These are phyloP conservation scores for Oryza glaberrima DNA, from an alignment of 176 grass and related monocot species.

Conservation along the genomic window DNA sequence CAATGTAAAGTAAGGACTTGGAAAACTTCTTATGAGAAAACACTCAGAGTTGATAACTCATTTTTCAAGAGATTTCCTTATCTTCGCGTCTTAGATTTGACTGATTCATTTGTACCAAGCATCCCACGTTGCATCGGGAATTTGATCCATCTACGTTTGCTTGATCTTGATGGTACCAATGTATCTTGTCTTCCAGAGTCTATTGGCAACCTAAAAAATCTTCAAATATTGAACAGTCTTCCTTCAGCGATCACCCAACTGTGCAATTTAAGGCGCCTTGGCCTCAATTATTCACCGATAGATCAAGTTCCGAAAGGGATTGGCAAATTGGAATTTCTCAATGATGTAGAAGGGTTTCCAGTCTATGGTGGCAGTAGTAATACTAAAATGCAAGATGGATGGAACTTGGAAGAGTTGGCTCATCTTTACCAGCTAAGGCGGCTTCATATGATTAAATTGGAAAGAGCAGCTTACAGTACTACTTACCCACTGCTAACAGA, in stretches of 20 bases:
- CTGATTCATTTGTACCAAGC: not conserved
- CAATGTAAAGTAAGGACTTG: too few species aligned
- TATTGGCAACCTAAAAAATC: not conserved
- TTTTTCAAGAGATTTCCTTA: not conserved
- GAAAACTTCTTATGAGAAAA: too few species aligned
- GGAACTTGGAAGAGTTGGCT: slow-evolving; percentile 31
- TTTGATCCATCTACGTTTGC: not conserved
- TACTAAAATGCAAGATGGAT: slow-evolving; percentile 12
- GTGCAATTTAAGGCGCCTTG: not conserved
- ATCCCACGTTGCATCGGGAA: not conserved
- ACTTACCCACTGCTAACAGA: not conserved
- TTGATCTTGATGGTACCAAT: not conserved
- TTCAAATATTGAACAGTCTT: not conserved
- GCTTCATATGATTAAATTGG: slow-evolving; percentile 24
- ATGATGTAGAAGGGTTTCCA: not conserved
- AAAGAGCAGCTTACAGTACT: not conserved
- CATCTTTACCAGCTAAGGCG: not conserved
- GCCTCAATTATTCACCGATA: not conserved
- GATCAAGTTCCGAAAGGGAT: not conserved
- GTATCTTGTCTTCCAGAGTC: slow-evolving; percentile 4
- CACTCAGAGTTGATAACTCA: not conserved
- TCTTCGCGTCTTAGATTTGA: not conserved
- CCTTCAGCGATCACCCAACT: not conserved
- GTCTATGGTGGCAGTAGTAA: not conserved
- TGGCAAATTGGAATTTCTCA: not conserved